Evolutionary conservation across 2,329 filamentous ascomycete genomes (phyloP).

Genomic region (Penicillium sp.): DNA sequence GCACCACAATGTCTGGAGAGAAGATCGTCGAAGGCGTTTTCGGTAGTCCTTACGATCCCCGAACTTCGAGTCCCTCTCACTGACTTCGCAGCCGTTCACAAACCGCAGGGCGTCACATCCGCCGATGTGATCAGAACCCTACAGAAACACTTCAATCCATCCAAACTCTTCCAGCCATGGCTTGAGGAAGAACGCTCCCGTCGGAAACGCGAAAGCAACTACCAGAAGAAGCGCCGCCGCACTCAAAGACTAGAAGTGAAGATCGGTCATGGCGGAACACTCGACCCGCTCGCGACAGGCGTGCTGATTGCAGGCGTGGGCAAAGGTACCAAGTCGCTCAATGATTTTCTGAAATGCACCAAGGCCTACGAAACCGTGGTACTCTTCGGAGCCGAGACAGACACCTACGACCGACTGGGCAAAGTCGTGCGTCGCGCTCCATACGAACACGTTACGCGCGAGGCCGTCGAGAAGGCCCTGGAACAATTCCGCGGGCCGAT

Average conservation of each 20-base stretch:
- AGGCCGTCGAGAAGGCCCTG: slow-evolving; percentile 73
- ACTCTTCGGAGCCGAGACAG: slow-evolving; percentile 86
- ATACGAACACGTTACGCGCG: slow-evolving; percentile 77
- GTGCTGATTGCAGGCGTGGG: slow-evolving; percentile 88
- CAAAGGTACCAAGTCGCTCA: slow-evolving; percentile 77
- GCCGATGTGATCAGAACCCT: slow-evolving; percentile 87
- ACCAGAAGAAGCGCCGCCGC: slow-evolving; percentile 61
- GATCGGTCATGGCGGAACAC: slow-evolving; percentile 91
- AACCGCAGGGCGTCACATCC: slow-evolving; percentile 81
- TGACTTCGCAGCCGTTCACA: slow-evolving; percentile 72
- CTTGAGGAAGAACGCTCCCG: slow-evolving; percentile 61
- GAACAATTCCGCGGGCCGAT: slow-evolving; percentile 74
- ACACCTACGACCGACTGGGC: slow-evolving; percentile 84
- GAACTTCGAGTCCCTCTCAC: slow-evolving; percentile 1
- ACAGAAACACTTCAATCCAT: slow-evolving; percentile 79
- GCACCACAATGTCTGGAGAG: slow-evolving; percentile 40
- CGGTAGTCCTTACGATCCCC: slow-evolving; percentile 44
- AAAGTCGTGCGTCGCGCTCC: slow-evolving; percentile 72
- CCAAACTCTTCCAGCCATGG: slow-evolving; percentile 73
- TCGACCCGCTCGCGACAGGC: slow-evolving; percentile 91
- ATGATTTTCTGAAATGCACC: slow-evolving; percentile 77
- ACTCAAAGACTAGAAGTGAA: slow-evolving; percentile 70
- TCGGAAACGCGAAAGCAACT: slow-evolving; percentile 56
- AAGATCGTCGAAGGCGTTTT: slow-evolving; percentile 63
- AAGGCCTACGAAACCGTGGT: slow-evolving; percentile 91